Evolutionary conservation across 306 rosid species (phyloP), one percentile per base, ranked within the genome.

Genomic region (Coriaria nepalensis): DNA sequence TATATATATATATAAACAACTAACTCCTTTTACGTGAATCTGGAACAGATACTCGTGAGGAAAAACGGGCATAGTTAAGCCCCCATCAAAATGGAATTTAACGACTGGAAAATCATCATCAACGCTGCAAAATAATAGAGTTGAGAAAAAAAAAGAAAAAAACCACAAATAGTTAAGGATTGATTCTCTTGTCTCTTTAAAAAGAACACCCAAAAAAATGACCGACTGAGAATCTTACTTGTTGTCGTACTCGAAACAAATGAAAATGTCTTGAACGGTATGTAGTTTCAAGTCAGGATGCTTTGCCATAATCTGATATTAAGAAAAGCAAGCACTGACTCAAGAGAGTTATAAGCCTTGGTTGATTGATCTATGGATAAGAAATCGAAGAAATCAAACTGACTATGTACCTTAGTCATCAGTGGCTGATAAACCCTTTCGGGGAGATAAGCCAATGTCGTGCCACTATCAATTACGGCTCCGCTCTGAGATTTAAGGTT

Each of bases 381-480:
- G 29, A 3, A 20, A 20, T 3, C 29, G 29, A 20, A 20, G 29
- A 20, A 20, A 20, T 20, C 29, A 20, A 20, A 20, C 29, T 20
- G 29, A 20, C 29, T 20, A 20, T 37, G 48, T 46, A 81, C 95
- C 78, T 73, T 71, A 5, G 36, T 9, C 51, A 73, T 7, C 37
- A 86, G 8, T 11, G 69, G 60, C 4, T 62, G 57, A 37, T 78
- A 65, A 65, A 81, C 37, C 6, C 10, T 6, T 4, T 41, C 15
- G 13, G 93, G 80, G 62, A 86, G 61, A 67, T 71, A 86, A 67
- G 80, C 84, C 73, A 86, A 64, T 50, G 95, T 86, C 55, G 95
- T 81, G 47, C 95, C 95, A 40, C 95, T 86, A 49, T 86, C 95
- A 38, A 86, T 73, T 43, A 81, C 68, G 13, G 82, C 67, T 75